phyloP scores from a whole-genome alignment of 75 land plant genomes.

The Picea sitchensis region DNA sequence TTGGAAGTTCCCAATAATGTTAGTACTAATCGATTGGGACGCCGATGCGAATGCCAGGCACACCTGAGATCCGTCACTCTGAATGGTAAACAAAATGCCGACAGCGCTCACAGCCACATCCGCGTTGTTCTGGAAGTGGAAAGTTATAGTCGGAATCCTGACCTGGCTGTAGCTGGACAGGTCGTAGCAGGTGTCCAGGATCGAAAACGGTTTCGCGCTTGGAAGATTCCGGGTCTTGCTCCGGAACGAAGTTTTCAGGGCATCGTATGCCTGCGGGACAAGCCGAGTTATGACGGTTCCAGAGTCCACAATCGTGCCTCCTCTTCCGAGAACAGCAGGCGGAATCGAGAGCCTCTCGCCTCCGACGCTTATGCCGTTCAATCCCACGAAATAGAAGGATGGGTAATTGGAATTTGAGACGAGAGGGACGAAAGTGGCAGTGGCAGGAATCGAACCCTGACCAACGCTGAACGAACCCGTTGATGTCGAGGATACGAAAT shows the following conservation, averaged over 20 bases:
- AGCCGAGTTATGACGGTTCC: constrained; percentile 44
- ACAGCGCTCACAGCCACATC: constrained; percentile 13
- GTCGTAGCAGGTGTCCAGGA: constrained; percentile 75
- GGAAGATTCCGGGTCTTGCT: constrained; percentile 30
- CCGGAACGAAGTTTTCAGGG: constrained; percentile 19
- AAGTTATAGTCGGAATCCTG: constrained; percentile 18
- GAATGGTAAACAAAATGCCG: constrained; percentile 17
- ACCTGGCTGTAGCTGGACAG: constrained; percentile 9
- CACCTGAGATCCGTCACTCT: constrained; percentile 2
- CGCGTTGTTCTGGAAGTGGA: constrained; percentile 25
- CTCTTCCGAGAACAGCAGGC: neutral
- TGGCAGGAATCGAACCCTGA: neutral
- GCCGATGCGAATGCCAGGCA: constrained; percentile 70
- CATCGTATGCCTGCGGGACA: constrained; percentile 21
- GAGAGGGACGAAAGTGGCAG: constrained; percentile 38
- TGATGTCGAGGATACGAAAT: constrained; percentile 12
- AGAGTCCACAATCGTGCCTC: constrained; percentile 41
- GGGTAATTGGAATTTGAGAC: neutral
- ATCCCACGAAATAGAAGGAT: constrained; percentile 26
- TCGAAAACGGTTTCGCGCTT: constrained; percentile 20
- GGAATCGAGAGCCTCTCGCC: constrained; percentile 13
- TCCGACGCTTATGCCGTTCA: constrained; percentile 35
- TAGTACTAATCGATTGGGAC: neutral
- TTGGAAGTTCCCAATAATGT: constrained; percentile 38
- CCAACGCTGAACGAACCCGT: constrained; percentile 47